Conservation (phyloP, 2,329 filamentous ascomycete species). For the Canariomyces notabilis region DNA sequence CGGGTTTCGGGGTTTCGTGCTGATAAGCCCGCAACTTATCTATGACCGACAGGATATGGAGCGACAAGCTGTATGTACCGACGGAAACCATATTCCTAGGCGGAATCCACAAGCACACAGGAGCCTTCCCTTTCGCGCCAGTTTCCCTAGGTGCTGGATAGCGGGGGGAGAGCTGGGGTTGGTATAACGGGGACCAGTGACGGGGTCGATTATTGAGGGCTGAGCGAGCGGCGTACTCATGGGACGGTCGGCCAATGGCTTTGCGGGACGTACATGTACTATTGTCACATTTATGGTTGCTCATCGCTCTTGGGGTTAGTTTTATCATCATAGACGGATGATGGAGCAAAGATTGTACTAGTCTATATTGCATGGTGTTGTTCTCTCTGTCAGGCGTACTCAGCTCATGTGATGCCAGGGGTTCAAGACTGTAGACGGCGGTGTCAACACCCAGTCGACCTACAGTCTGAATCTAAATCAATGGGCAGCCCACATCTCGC, state of each 20-base stretch:
- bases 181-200: conserved; percentile 8
- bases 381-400: too few relatives aligned
- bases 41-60: conserved; percentile 23
- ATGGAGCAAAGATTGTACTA: conserved; percentile 39
- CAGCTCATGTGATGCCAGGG: too few relatives aligned
- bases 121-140: conserved; percentile 1
- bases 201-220: conserved; percentile 14
- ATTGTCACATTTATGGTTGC: conserved; percentile 43
- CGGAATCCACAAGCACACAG: conserved; percentile 23
- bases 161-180: conserved; percentile 9
- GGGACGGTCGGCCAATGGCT: conserved; percentile 25
- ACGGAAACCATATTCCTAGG: conserved; percentile 11
- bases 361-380: conserved; percentile 43
- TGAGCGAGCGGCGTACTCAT: conserved; percentile 21
- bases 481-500: too few relatives aligned
- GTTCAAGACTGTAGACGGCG: too few relatives aligned
- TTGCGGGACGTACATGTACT: conserved; percentile 43
- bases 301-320: conserved; percentile 35
- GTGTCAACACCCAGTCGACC: too few relatives aligned
- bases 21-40: conserved; percentile 35
- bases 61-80: conserved; percentile 35
- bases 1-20: conserved; percentile 58
- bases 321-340: conserved; percentile 44
- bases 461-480: too few relatives aligned
- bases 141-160: background rate